These are phyloP conservation scores for Trypanosoma scelopori DNA, from an alignment of 208 protist species.

Conservation along the genomic window DNA sequence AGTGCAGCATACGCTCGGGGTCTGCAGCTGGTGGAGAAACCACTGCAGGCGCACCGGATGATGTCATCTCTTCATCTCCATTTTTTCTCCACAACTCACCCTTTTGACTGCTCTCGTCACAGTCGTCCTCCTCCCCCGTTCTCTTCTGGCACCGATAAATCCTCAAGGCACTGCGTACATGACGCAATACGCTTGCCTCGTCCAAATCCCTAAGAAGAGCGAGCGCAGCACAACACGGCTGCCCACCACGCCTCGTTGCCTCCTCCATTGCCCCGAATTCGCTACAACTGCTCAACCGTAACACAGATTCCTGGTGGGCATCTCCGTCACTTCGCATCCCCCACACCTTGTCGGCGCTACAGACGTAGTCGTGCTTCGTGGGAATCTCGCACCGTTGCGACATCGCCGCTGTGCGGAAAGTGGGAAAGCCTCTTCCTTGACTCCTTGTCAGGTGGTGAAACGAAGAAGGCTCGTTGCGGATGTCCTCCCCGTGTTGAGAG, in stretches of 20 bases:
- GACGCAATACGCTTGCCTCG: neutral
- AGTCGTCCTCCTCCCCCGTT: neutral
- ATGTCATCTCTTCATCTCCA: neutral
- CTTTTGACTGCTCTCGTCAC: neutral
- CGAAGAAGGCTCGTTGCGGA: no score
- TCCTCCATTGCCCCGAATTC: neutral
- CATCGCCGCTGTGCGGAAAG: no score
- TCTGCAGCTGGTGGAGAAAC: neutral
- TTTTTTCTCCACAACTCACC: neutral
- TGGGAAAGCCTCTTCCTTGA: no score
- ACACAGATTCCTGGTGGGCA: no score
- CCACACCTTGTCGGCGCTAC: no score
- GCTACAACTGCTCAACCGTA: no score
- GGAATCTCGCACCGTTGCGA: no score
- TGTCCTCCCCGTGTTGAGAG: no score
- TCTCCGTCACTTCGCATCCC: no score
- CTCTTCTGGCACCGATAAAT: neutral
- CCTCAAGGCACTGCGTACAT: neutral
- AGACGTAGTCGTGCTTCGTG: no score
- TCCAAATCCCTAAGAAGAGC: neutral
- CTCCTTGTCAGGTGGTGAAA: no score
- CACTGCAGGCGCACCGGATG: no score
- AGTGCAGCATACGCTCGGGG: neutral
- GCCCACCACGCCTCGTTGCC: neutral
- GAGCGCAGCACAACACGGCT: neutral